phyloP scores from a whole-genome alignment of 2,329 filamentous ascomycete genomes.

The Colletotrichum simmondsii region DNA sequence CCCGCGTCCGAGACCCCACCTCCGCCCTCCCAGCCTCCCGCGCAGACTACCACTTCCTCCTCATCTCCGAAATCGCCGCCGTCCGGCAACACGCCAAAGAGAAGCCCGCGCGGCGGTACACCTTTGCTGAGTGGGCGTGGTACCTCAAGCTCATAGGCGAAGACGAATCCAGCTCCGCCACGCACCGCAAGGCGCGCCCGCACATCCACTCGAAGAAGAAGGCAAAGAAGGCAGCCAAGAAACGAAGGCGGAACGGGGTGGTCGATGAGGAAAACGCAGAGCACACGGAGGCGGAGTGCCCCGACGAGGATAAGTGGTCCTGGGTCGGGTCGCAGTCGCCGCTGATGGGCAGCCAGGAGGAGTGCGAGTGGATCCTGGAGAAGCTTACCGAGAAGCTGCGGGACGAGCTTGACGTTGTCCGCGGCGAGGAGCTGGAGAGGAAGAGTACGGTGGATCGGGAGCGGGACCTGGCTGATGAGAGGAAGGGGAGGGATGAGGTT shows the following conservation, averaged over 20 bases:
- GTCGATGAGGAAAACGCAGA: conserved; percentile 16
- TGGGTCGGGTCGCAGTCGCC: conserved; percentile 79
- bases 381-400: conserved; percentile 68
- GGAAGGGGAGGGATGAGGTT: conserved; percentile 32
- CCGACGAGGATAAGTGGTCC: conserved; percentile 66
- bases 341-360: conserved; percentile 74
- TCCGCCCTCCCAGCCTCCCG: conserved; percentile 43
- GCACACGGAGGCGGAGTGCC: conserved; percentile 4
- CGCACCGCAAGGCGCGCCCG: conserved; percentile 56
- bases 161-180: conserved; percentile 63
- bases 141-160: conserved; percentile 82
- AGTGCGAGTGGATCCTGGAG: conserved; percentile 80
- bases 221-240: conserved; percentile 32
- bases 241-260: conserved; percentile 26
- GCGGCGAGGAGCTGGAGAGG: conserved; percentile 26
- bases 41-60: conserved; percentile 69
- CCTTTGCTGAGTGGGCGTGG: conserved; percentile 88
- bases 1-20: conserved; percentile 50
- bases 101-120: conserved; percentile 72
- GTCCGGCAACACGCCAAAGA: conserved; percentile 72
- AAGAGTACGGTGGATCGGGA: conserved; percentile 42
- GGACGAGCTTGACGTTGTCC: conserved; percentile 58
- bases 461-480: conserved; percentile 58
- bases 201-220: conserved; percentile 35
- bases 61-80: conserved; percentile 77